phyloP scores from a whole-genome alignment of 768 basidiomycete genomes.

The Kwoniella heveanensis region DNA sequence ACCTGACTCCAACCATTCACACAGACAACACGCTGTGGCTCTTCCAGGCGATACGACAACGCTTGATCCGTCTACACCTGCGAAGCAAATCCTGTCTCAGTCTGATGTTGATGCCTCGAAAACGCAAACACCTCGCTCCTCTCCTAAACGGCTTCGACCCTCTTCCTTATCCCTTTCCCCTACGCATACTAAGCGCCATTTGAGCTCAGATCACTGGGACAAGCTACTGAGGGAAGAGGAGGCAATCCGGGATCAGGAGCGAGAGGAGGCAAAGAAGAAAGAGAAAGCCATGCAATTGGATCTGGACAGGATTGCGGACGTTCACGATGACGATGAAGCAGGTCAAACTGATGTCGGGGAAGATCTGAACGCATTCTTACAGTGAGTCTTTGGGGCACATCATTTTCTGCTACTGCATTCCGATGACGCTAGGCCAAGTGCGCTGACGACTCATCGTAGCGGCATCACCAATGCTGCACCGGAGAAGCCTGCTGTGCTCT shows the following conservation, averaged over 20 bases:
- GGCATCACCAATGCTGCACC: constrained; percentile 10
- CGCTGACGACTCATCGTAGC: not conserved
- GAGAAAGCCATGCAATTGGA: constrained; percentile 6
- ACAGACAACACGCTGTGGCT: not conserved
- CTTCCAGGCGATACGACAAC: not conserved
- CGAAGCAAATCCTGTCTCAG: not conserved
- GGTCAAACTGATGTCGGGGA: constrained; percentile 8
- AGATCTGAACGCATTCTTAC: constrained; percentile 11
- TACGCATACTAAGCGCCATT: not conserved
- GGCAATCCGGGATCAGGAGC: constrained; percentile 1
- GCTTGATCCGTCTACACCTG: not conserved
- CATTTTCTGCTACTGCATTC: too few relatives aligned
- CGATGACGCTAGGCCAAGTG: too few relatives aligned
- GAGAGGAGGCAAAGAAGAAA: constrained; percentile 9
- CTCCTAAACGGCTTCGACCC: constrained; percentile 7
- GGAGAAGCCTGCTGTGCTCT: constrained; percentile 1
- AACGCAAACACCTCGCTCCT: constrained; percentile 9
- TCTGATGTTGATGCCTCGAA: not conserved
- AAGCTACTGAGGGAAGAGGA: constrained; percentile 4
- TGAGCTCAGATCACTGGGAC: constrained; percentile 3
- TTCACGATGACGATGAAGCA: not conserved
- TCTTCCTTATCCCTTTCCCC: not conserved
- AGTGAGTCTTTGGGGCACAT: too few relatives aligned
- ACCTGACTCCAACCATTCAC: not conserved
- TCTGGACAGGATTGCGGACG: not conserved